Conservation (phyloP, 345 rosid genomes). For the Physaria fendleri region DNA sequence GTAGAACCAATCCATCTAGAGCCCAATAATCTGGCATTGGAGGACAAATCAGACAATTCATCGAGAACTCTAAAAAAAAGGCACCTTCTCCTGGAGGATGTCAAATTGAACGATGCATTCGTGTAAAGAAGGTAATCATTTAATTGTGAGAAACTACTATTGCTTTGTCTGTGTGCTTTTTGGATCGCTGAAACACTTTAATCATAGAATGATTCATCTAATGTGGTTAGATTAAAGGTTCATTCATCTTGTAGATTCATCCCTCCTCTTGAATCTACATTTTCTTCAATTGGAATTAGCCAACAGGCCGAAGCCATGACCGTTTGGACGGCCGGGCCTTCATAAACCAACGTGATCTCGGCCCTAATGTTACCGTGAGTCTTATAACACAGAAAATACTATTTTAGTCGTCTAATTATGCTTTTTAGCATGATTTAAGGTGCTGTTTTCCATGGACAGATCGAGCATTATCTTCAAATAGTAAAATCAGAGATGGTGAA, state of each 20-base stretch:
- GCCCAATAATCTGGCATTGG: conserved; percentile 45
- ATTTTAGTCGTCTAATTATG: too few relatives aligned
- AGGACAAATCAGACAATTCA: conserved; percentile 27
- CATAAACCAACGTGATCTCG: conserved; percentile 57
- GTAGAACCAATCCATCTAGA: too few relatives aligned
- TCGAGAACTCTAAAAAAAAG: conserved; percentile 28
- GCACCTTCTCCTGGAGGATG: conserved; percentile 90
- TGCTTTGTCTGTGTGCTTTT: background rate
- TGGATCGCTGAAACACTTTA: too few relatives aligned
- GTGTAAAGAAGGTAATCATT: conserved; percentile 78
- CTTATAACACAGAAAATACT: background rate
- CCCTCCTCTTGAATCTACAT: too few relatives aligned
- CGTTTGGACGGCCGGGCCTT: conserved; percentile 63
- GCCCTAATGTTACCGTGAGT: conserved; percentile 97
- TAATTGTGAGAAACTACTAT: background rate
- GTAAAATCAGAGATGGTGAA: conserved; percentile 84
- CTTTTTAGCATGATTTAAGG: background rate
- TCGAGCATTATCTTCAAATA: conserved; percentile 88
- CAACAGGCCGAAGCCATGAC: conserved; percentile 84
- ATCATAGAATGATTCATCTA: too few relatives aligned
- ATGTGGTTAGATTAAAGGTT: too few relatives aligned
- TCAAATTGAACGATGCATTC: conserved; percentile 81
- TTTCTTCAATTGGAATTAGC: too few relatives aligned
- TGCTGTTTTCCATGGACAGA: too few relatives aligned
- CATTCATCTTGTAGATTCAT: too few relatives aligned